Evolutionary conservation across 2,329 filamentous ascomycete species (phyloP).

Genomic region (Beauveria rudraprayagi): DNA sequence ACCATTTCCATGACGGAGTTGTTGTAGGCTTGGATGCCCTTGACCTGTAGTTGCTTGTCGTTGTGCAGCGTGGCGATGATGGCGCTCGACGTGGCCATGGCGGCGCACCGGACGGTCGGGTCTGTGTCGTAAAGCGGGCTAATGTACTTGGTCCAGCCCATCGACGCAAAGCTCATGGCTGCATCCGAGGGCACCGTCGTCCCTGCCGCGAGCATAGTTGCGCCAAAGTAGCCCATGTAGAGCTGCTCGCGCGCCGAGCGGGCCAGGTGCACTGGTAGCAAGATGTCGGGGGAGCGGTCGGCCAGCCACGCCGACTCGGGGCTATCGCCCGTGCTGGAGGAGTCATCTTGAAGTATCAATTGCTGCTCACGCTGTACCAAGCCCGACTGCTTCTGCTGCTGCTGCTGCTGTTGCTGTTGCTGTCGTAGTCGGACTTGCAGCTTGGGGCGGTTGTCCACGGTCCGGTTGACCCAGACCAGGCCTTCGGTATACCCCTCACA

Average conservation of each 20-base stretch:
- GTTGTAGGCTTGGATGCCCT: conserved; percentile 18
- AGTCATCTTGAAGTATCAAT: background rate
- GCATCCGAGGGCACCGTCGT: conserved; percentile 8
- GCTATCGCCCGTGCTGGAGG: background rate
- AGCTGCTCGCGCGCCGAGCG: conserved; percentile 15
- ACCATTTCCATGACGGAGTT: conserved; percentile 14
- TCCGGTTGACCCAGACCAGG: conserved; percentile 10
- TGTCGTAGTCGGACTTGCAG: background rate
- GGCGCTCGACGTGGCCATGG: conserved; percentile 17
- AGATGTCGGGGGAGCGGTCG: background rate
- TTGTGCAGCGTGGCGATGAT: conserved; percentile 15
- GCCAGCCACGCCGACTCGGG: background rate
- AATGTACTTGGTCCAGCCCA: conserved; percentile 17
- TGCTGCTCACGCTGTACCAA: background rate
- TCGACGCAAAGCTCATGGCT: conserved; percentile 12
- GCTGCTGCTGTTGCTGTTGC: background rate
- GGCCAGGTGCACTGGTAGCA: conserved; percentile 7
- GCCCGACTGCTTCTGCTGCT: background rate
- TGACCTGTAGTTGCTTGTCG: conserved; percentile 15
- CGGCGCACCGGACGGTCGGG: conserved; percentile 12
- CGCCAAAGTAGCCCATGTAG: conserved; percentile 14
- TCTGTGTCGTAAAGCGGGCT: conserved; percentile 16
- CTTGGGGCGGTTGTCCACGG: conserved; percentile 8
- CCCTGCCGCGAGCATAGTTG: conserved; percentile 12
- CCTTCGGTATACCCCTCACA: conserved; percentile 11